Evolutionary conservation across 2,329 filamentous ascomycete genomes (phyloP).

Genomic region (Ophiostoma sp.): DNA sequence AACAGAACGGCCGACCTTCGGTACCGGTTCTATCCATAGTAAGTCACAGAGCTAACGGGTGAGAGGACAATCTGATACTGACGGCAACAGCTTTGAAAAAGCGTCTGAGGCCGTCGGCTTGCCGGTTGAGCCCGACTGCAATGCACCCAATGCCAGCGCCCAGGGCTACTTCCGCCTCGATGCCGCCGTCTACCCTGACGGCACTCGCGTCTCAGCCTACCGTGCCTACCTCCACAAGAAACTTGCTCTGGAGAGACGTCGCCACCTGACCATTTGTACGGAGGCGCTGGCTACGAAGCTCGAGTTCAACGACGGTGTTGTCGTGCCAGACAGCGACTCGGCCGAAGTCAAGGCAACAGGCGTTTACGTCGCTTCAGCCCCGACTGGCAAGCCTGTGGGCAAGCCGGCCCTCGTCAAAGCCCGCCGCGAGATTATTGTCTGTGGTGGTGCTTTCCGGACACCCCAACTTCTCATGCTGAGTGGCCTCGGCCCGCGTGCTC

Average conservation of each 20-base stretch:
- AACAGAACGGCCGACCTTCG: constrained; percentile 23
- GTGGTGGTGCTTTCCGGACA: constrained; percentile 35
- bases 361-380: constrained; percentile 31
- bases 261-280: constrained; percentile 37
- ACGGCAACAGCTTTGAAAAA: constrained; percentile 28
- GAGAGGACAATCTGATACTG: neutral
- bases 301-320: constrained; percentile 30
- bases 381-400: neutral
- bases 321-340: neutral
- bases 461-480: constrained; percentile 40
- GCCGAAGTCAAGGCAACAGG: constrained; percentile 31
- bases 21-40: constrained; percentile 30
- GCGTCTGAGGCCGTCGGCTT: constrained; percentile 35
- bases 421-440: constrained; percentile 37
- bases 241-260: constrained; percentile 30
- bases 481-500: constrained; percentile 36
- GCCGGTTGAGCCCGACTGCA: constrained; percentile 33
- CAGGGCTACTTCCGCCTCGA: constrained; percentile 37
- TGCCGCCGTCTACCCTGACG: constrained; percentile 33
- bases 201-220: constrained; percentile 34
- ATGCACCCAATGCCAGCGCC: constrained; percentile 34
- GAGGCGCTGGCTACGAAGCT: constrained; percentile 36
- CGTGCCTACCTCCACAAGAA: constrained; percentile 35
- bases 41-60: neutral
- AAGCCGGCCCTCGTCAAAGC: constrained; percentile 32